Base-by-base conservation (phyloP, 441 rosid genomes). In the Breynia disticha region DNA sequence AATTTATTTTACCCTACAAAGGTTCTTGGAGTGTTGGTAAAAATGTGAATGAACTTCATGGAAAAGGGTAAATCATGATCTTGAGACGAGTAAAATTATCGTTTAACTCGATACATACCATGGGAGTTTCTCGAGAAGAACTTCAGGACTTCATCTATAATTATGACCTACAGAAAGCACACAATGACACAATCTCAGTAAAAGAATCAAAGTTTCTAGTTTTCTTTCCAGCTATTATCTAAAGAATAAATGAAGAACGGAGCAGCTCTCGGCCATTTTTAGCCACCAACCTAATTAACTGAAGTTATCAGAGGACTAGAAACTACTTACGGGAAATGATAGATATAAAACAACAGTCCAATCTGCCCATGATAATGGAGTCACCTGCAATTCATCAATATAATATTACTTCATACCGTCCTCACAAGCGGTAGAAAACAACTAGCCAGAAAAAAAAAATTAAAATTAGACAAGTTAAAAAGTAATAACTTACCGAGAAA, bases 361-460 rank as follows among this genome's bases (percentile, higher is more conserved):
- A 59, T 94, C 97, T 22, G 70, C 79, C 99, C 89, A 94, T 49
- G 99, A 94, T 64, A 94, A 72, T 2, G 96, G 95, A 15, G 95
- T 89, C 53, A 94, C 97, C 99, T 94, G 82, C 67, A 59, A 43
- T 24, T 46, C 52, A 70, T 63, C 56, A 54, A 52, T 67, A 61
- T 19, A 46, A 52, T 28, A 53, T 57, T 63, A 62, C 41, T 39
- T 48, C 48, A 45, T 45, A 43, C 55, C 16, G 32, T 56, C 52
- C 50, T 28, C 43, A 44, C 42, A 62, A 49, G 48, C 7, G 16
- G 47, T 50, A 44, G 46, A 52, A 35, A 35, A 18, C 2, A 56
- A 54, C 35, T 54, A 24, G 54, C 10, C 12, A 18, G 19, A 14
- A 28, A 50, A 15, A 1, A 46, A 54, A 58, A 44, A 48, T 53